Percentiles rank a stretch among this genome's conserved stretches.
Evolutionary conservation across 2,329 filamentous ascomycete genomes (phyloP).

Genomic region (Claviceps sp.): DNA sequence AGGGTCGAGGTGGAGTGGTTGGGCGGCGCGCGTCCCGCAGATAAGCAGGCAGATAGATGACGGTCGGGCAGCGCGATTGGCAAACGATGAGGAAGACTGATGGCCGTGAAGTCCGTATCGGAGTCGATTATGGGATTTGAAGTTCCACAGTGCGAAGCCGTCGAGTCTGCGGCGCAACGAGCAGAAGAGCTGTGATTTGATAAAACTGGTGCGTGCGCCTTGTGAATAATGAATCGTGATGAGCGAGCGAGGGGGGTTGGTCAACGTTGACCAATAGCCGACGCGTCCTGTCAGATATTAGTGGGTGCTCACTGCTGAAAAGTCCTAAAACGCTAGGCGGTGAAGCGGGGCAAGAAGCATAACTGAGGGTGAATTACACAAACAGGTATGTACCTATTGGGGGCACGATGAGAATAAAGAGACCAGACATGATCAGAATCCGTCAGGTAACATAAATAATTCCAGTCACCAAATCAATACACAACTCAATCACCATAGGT

Average conservation of each 20-base stretch:
- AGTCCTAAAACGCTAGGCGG: too few relatives aligned
- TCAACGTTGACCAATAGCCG: too few relatives aligned
- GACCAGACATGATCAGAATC: too few relatives aligned
- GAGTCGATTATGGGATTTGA: not conserved
- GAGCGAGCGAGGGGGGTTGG: not conserved
- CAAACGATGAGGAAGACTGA: not conserved
- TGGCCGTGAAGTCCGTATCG: not conserved
- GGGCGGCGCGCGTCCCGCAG: conserved; percentile 1
- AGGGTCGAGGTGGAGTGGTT: conserved; percentile 1
- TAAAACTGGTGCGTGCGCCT: conserved; percentile 1
- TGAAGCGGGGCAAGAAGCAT: too few relatives aligned
- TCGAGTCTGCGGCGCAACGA: not conserved
- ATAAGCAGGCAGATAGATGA: not conserved
- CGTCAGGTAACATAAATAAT: too few relatives aligned
- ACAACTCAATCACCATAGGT: too few relatives aligned
- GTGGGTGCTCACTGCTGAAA: too few relatives aligned
- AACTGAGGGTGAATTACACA: too few relatives aligned
- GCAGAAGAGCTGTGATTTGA: not conserved
- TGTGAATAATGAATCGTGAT: not conserved
- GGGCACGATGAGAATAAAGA: too few relatives aligned
- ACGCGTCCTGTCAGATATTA: too few relatives aligned
- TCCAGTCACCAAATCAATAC: too few relatives aligned
- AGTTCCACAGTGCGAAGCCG: not conserved
- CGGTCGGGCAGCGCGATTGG: not conserved
- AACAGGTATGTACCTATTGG: too few relatives aligned